These are phyloP conservation scores for Eucalyptus pauciflora DNA, from an alignment of 345 rosid species.

Conservation along the genomic window DNA sequence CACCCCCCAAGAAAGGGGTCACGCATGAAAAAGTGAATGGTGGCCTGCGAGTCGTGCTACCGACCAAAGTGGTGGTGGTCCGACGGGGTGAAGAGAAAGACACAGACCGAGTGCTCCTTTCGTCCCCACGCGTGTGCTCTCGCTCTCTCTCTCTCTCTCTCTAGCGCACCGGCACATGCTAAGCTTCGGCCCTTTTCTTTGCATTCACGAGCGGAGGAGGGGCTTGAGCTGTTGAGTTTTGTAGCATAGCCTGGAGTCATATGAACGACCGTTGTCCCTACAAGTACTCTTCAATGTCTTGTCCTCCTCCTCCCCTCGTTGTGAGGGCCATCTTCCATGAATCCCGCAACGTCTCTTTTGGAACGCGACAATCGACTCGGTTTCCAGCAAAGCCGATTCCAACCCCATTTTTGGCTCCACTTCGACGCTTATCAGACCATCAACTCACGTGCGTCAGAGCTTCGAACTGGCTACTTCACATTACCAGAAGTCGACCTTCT, in stretches of 20 bases:
- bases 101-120: neutral
- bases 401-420: neutral
- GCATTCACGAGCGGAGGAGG: neutral
- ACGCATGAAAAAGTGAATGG: neutral
- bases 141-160: neutral
- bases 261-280: neutral
- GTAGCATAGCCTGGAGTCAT: neutral
- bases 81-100: neutral
- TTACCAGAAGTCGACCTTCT: neutral
- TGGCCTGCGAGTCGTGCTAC: neutral
- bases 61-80: neutral
- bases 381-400: neutral
- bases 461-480: neutral
- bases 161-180: neutral
- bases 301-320: neutral
- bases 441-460: neutral
- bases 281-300: neutral
- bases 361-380: neutral
- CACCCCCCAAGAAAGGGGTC: neutral
- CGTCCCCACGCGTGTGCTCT: neutral
- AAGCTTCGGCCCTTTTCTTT: neutral
- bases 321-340: neutral
- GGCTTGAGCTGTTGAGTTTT: neutral
- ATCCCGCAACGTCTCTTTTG: neutral
- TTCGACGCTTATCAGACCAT: neutral